Evolutionary conservation across 495 filamentous ascomycete species (phyloP).

Genomic region (Saxophila tyrrhenica): DNA sequence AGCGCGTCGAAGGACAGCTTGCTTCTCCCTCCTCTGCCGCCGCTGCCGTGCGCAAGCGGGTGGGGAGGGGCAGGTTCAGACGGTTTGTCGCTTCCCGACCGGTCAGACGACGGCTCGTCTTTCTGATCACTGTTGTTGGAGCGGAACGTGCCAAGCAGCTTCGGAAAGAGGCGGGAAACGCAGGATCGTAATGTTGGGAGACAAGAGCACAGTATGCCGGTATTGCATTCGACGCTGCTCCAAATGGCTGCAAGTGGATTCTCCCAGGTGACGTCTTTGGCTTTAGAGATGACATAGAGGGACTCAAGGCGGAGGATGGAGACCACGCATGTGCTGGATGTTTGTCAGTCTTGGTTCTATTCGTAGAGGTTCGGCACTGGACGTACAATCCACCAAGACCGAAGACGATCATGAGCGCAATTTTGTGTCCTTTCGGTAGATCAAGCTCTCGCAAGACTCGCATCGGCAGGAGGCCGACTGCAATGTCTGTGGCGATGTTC

Average conservation of each 20-base stretch:
- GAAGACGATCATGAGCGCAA: constrained; percentile 23
- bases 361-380: not conserved
- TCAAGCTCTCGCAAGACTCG: constrained; percentile 20
- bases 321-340: constrained; percentile 24
- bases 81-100: not conserved
- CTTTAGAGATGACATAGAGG: constrained; percentile 23
- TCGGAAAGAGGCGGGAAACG: constrained; percentile 19
- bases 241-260: constrained; percentile 25
- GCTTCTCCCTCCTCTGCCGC: not conserved
- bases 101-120: not conserved
- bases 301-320: constrained; percentile 28
- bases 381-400: constrained; percentile 26
- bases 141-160: constrained; percentile 9
- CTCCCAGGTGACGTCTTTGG: constrained; percentile 23
- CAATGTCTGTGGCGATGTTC: constrained; percentile 43
- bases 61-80: not conserved
- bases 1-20: constrained; percentile 5
- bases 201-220: constrained; percentile 28
- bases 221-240: constrained; percentile 23
- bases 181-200: constrained; percentile 24
- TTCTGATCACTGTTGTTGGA: not conserved
- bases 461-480: constrained; percentile 32
- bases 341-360: not conserved
- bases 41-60: not conserved
- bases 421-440: constrained; percentile 21